These are phyloP conservation scores for Oryza glumipatula DNA, from an alignment of 176 grass and related monocot species.

Conservation along the genomic window DNA sequence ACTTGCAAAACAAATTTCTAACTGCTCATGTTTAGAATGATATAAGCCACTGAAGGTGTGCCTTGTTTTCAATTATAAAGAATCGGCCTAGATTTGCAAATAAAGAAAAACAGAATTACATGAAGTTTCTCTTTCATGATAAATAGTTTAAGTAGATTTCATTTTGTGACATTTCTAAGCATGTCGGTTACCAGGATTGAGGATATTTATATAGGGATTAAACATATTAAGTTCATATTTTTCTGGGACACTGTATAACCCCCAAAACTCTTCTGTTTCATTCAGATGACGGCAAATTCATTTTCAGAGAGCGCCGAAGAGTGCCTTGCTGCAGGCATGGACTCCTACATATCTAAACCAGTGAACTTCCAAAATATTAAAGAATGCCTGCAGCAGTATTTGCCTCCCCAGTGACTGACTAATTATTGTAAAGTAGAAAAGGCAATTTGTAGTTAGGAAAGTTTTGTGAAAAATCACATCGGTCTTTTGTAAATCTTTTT, in stretches of 20 bases:
- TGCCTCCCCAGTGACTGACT: constrained; percentile 60
- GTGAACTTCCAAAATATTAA: constrained; percentile 83
- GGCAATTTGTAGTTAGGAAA: constrained; percentile 57
- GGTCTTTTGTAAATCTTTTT: constrained; percentile 49
- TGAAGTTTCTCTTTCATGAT: not conserved
- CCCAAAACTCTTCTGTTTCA: constrained; percentile 35
- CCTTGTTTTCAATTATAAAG: not conserved
- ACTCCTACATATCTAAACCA: constrained; percentile 95
- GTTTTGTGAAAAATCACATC: constrained; percentile 63
- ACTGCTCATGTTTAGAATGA: constrained; percentile 20
- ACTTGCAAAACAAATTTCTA: constrained; percentile 7
- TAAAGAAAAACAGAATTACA: not conserved
- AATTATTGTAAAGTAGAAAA: constrained; percentile 73
- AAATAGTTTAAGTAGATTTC: not conserved
- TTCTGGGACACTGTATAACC: constrained; percentile 32
- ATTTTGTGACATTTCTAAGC: not conserved
- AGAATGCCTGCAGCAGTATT: constrained; percentile 68
- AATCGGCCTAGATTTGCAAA: not conserved
- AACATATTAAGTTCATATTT: constrained; percentile 6
- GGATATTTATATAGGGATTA: not conserved
- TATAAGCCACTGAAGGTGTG: not conserved
- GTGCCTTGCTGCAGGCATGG: constrained; percentile 90
- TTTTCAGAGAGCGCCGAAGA: constrained; percentile 74
- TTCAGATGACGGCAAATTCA: constrained; percentile 97
- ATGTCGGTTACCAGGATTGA: not conserved